A percentile compares a stretch with the other conserved stretches of the same genome.
Evolutionary conservation across 2,329 filamentous ascomycete genomes (phyloP).

Genomic region (Xylariaceae sp.): DNA sequence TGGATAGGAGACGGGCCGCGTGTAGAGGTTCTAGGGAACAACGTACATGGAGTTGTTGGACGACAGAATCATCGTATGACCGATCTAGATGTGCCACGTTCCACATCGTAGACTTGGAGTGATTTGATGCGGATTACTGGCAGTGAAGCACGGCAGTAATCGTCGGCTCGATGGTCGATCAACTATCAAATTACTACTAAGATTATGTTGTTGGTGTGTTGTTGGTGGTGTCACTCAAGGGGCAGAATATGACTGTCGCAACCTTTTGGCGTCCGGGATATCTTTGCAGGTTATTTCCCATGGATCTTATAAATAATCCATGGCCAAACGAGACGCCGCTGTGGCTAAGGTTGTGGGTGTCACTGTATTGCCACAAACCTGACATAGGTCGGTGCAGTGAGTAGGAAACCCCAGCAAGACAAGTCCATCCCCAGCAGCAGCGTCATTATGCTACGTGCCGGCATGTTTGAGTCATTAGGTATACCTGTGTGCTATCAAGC

Average conservation of each 20-base stretch:
- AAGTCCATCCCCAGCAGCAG: constrained; percentile 15
- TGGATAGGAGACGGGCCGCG: not conserved
- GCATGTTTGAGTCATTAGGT: constrained; percentile 15
- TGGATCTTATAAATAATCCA: constrained; percentile 21
- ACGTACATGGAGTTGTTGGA: constrained; percentile 27
- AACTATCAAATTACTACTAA: constrained; percentile 4
- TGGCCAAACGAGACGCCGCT: constrained; percentile 6
- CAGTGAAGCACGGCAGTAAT: not conserved
- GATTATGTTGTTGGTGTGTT: constrained; percentile 4
- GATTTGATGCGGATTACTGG: constrained; percentile 9
- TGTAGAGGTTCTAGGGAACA: constrained; percentile 2
- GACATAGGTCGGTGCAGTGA: constrained; percentile 16
- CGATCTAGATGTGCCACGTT: constrained; percentile 26
- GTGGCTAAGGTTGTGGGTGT: constrained; percentile 10
- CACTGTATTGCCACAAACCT: constrained; percentile 13
- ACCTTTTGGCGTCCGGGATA: constrained; percentile 10
- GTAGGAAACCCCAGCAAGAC: constrained; percentile 16
- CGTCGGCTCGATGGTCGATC: not conserved
- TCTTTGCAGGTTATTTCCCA: constrained; percentile 11
- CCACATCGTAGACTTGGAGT: constrained; percentile 20
- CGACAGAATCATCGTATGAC: constrained; percentile 23
- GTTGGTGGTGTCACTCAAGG: constrained; percentile 11
- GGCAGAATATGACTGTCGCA: constrained; percentile 10
- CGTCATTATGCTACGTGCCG: constrained; percentile 21
- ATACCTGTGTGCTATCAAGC: constrained; percentile 14